phyloP scores from a whole-genome alignment of 495 filamentous ascomycete genomes.

The Lindgomyces ingoldianus region DNA sequence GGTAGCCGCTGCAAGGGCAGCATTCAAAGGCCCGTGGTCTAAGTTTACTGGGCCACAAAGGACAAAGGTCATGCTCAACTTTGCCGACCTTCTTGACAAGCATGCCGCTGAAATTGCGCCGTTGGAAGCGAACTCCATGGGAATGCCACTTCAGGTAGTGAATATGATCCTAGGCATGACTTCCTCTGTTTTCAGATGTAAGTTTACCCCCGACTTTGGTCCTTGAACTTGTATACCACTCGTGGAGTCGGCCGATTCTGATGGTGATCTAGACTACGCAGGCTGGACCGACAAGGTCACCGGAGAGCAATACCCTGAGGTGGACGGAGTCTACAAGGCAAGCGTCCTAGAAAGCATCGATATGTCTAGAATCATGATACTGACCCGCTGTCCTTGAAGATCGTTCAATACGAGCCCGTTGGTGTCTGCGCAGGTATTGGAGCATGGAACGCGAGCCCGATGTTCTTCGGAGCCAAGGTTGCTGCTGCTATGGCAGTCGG shows the following conservation, averaged over 20 bases:
- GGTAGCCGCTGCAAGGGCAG: slow-evolving; percentile 33
- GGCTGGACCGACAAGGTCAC: slow-evolving; percentile 37
- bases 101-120: slow-evolving; percentile 27
- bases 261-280: slow-evolving; percentile 30
- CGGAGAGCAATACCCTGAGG: slow-evolving; percentile 32
- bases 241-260: background rate
- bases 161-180: slow-evolving; percentile 4
- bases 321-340: slow-evolving; percentile 43
- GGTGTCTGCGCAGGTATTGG: slow-evolving; percentile 46
- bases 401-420: slow-evolving; percentile 46
- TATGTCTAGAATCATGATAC: background rate
- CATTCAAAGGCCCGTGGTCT: slow-evolving; percentile 36
- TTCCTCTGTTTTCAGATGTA: slow-evolving; percentile 22
- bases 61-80: slow-evolving; percentile 29
- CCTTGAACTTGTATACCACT: background rate
- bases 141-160: slow-evolving; percentile 21
- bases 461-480: slow-evolving; percentile 40
- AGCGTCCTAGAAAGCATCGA: background rate
- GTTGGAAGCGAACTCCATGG: slow-evolving; percentile 31
- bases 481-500: slow-evolving; percentile 43
- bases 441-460: slow-evolving; percentile 44
- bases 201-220: too few species aligned
- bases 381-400: slow-evolving; percentile 14
- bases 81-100: slow-evolving; percentile 35
- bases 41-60: slow-evolving; percentile 19